phyloP scores from a whole-genome alignment of 1,284 basidiomycete species.

The Sparassis latifolia region DNA sequence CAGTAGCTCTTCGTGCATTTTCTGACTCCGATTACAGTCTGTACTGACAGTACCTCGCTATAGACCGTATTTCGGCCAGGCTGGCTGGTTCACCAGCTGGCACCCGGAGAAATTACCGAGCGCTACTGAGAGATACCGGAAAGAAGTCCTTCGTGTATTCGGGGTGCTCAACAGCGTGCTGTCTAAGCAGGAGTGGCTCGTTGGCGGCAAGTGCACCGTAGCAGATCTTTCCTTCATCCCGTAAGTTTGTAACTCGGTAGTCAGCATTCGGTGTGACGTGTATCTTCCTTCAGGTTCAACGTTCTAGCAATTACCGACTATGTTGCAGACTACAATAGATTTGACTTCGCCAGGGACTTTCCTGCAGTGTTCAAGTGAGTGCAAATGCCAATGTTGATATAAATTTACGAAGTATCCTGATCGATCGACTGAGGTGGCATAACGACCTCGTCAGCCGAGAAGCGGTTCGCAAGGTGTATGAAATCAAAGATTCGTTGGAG shows the following conservation, averaged over 20 bases:
- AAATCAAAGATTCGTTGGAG: too few relatives aligned
- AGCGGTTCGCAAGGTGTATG: too few relatives aligned
- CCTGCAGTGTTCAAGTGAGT: slow-evolving; percentile 7
- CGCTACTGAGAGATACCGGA: slow-evolving; percentile 25
- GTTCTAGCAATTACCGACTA: background rate
- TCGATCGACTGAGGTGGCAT: too few relatives aligned
- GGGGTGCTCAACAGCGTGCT: slow-evolving; percentile 26
- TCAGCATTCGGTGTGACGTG: too few relatives aligned
- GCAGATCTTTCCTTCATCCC: slow-evolving; percentile 16
- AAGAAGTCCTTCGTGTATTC: slow-evolving; percentile 26
- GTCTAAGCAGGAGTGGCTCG: slow-evolving; percentile 15
- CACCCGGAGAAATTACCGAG: slow-evolving; percentile 20
- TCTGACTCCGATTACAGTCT: background rate
- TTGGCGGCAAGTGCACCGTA: slow-evolving; percentile 12
- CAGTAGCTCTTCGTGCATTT: background rate
- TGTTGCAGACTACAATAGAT: slow-evolving; percentile 2
- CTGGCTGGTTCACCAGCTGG: slow-evolving; percentile 19
- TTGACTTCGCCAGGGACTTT: slow-evolving; percentile 9
- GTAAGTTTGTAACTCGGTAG: slow-evolving; percentile 1
- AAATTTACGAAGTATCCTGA: too few relatives aligned
- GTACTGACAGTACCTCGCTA: background rate
- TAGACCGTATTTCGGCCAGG: slow-evolving; percentile 18
- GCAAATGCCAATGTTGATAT: background rate
- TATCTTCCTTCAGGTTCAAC: slow-evolving; percentile 4
- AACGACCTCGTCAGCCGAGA: too few relatives aligned